Percentiles rank a stretch among this genome's conserved stretches.
Evolutionary conservation across 345 rosid genomes (phyloP).

Genomic region (Physaria fendleri): DNA sequence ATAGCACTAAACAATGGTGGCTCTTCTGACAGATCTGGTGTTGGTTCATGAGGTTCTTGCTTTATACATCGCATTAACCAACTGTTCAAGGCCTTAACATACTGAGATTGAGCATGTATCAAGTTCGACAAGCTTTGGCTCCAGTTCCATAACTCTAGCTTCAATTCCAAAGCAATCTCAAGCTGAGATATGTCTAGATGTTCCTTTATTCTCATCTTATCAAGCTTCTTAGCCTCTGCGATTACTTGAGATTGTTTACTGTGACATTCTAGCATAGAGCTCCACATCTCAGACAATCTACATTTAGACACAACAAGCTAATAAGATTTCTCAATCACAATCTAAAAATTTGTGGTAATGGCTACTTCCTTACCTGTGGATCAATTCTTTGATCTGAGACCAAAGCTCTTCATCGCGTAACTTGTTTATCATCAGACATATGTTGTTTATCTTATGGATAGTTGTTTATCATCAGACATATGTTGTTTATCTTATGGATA

Average conservation of each 20-base stretch:
- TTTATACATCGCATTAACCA: constrained; percentile 57
- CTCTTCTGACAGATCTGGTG: constrained; percentile 38
- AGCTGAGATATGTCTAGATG: constrained; percentile 34
- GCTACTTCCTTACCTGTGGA: constrained; percentile 44
- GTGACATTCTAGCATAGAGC: constrained; percentile 57
- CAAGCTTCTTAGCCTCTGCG: constrained; percentile 38
- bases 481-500: no score
- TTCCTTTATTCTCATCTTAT: constrained; percentile 28
- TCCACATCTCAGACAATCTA: constrained; percentile 65
- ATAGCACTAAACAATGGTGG: constrained; percentile 44
- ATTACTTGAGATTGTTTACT: constrained; percentile 35
- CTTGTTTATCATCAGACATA: no score
- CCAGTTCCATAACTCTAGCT: constrained; percentile 52
- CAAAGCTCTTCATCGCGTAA: constrained; percentile 71
- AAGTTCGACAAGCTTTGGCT: constrained; percentile 43
- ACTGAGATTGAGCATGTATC: constrained; percentile 48
- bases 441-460: no score
- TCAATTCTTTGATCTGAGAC: constrained; percentile 42
- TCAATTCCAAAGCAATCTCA: constrained; percentile 50
- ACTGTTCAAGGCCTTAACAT: constrained; percentile 50
- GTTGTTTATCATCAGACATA: no score
- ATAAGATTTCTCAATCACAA: background rate
- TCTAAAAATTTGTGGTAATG: background rate
- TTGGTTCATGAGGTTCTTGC: constrained; percentile 42
- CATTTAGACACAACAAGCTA: background rate